phyloP scores from a whole-genome alignment of 176 grass and related monocot genomes.

The Lolium multiflorum region DNA sequence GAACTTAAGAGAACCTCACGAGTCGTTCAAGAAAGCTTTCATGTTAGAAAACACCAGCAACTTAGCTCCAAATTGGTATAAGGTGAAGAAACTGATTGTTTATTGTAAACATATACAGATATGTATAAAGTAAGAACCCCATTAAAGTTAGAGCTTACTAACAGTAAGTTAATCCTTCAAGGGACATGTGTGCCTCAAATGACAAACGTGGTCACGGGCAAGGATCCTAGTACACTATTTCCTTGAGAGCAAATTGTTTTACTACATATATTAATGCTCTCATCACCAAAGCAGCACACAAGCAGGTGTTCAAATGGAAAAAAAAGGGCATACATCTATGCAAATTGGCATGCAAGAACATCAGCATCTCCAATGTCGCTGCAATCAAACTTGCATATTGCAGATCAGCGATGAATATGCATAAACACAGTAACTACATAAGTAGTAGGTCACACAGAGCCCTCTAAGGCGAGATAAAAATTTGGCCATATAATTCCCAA shows the following conservation, averaged over 20 bases:
- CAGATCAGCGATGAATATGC: not conserved
- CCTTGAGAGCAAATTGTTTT: not conserved
- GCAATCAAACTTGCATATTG: not conserved
- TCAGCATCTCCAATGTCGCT: not conserved
- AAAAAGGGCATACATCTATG: not conserved
- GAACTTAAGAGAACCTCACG: not conserved
- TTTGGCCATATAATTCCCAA: not conserved
- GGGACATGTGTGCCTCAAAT: not conserved
- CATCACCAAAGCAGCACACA: not conserved
- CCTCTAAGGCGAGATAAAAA: not conserved
- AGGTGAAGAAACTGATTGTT: slow-evolving; percentile 1
- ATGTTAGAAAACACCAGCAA: not conserved
- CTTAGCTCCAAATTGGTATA: slow-evolving; percentile 3
- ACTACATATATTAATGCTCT: not conserved
- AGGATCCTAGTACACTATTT: not conserved
- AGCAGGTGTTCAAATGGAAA: not conserved
- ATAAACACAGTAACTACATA: not conserved
- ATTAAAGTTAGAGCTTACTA: slow-evolving; percentile 12
- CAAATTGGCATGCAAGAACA: slow-evolving; percentile 22
- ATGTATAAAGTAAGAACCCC: not conserved
- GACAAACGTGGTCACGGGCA: not conserved
- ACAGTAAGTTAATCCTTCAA: not conserved
- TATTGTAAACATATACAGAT: not conserved
- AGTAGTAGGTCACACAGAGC: not conserved
- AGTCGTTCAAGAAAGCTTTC: not conserved